phyloP scores from a whole-genome alignment of 2,329 filamentous ascomycete species.

The Elsinoe australis region DNA sequence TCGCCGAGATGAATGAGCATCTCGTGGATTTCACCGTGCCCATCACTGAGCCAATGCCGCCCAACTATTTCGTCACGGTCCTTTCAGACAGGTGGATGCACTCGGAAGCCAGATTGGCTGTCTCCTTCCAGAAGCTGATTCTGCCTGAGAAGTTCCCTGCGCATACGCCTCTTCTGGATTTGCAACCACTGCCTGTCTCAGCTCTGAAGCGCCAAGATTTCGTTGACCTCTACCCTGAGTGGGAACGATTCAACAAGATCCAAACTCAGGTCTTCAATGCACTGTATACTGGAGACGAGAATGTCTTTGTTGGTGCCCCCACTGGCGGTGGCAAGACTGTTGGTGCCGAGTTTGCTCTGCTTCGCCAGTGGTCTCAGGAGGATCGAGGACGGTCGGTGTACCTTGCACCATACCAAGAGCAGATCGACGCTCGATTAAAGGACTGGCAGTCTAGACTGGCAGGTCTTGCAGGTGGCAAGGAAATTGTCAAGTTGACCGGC shows the following conservation, averaged over 20 bases:
- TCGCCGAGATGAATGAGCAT: constrained; percentile 82
- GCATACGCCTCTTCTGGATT: constrained; percentile 82
- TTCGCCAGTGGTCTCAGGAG: constrained; percentile 74
- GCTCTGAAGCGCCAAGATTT: constrained; percentile 83
- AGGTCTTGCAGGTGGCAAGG: constrained; percentile 70
- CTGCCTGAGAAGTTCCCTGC: constrained; percentile 92
- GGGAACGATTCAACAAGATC: constrained; percentile 90
- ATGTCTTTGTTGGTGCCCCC: constrained; percentile 85
- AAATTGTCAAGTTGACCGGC: constrained; percentile 85
- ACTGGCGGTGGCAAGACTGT: constrained; percentile 95
- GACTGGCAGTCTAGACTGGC: constrained; percentile 79
- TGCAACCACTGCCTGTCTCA: constrained; percentile 83
- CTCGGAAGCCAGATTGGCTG: constrained; percentile 83
- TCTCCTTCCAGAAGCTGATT: constrained; percentile 91
- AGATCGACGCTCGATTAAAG: constrained; percentile 71
- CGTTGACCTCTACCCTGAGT: constrained; percentile 69
- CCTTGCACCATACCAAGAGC: constrained; percentile 87
- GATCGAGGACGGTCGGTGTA: constrained; percentile 78
- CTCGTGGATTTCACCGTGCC: constrained; percentile 93
- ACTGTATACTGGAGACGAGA: constrained; percentile 82
- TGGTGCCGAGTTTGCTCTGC: constrained; percentile 86
- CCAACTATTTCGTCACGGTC: constrained; percentile 95
- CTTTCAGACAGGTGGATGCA: constrained; percentile 98
- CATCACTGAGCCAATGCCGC: constrained; percentile 94
- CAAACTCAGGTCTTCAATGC: constrained; percentile 97